Conservation (phyloP, 1,284 basidiomycete genomes). For the Puccinia polysora region DNA sequence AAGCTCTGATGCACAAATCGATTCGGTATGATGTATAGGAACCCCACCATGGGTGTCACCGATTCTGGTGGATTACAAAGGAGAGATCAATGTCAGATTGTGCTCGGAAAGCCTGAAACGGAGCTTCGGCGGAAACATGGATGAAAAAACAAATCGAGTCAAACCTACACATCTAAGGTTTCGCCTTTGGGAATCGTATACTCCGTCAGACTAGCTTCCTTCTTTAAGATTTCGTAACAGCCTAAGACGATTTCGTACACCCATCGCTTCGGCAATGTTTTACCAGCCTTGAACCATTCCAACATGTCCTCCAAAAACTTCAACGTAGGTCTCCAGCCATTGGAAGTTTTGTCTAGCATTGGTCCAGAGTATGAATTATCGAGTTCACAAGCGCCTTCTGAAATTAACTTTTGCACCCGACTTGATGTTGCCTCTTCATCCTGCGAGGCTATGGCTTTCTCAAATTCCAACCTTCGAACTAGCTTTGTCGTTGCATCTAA, state of each 20-base stretch:
- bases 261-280: constrained; percentile 75
- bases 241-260: constrained; percentile 95
- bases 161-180: constrained; percentile 80
- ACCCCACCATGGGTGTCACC: constrained; percentile 45
- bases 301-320: constrained; percentile 84
- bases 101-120: neutral
- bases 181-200: constrained; percentile 71
- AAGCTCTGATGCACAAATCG: constrained; percentile 13
- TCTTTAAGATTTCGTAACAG: constrained; percentile 68
- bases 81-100: constrained; percentile 58
- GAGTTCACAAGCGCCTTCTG: constrained; percentile 64
- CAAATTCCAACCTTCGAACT: constrained; percentile 58
- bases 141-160: neutral
- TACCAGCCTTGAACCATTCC: constrained; percentile 84
- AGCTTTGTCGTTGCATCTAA: constrained; percentile 85
- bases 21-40: neutral
- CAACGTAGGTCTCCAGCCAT: constrained; percentile 63
- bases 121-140: neutral
- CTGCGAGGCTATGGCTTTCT: constrained; percentile 73
- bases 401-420: constrained; percentile 69
- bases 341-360: constrained; percentile 55
- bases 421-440: constrained; percentile 73
- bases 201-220: constrained; percentile 77
- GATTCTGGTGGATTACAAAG: constrained; percentile 11
- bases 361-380: constrained; percentile 67